Evolutionary conservation across 805 yeast species (phyloP), one percentile per base, ranked within the genome.

Genomic region (Saitoella complicata): DNA sequence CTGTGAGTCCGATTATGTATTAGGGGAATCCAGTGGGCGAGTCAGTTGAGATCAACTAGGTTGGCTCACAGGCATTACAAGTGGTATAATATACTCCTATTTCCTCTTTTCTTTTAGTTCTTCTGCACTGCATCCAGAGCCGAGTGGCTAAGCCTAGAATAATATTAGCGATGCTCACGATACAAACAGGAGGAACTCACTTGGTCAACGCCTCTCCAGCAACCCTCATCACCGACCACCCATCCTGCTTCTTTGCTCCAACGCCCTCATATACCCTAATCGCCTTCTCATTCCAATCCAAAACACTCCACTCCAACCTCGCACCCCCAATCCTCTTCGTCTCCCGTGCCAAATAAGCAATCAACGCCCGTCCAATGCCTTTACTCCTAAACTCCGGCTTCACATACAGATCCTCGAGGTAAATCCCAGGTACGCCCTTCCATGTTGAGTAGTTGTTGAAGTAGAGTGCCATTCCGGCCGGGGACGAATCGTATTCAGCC

Each of bases 401-500:
- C 37, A 51, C 53, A 41, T 50, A 51, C 13, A 51, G 35, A 12
- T 51, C 53, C 44, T 51, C 53, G 31, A 51, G 41, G 38, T 49
- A 51, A 9, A 51, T 46, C 2, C 53, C 53, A 3, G 53, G 53
- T 11, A 41, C 42, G 11, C 53, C 53, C 31, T 47, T 50, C 53
- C 53, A 51, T 3, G 53, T 51, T 31, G 53, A 50, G 39, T 50
- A 51, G 43, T 51, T 51, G 36, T 45, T 47, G 36, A 51, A 51
- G 42, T 50, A 51, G 31, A 51, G 47, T 11, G 53, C 53, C 37
- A 51, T 45, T 3, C 53, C 70, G 54, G 50, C 57, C 58, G 32
- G 73, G 2, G 21, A 2, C 4, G 21, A 21, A 2, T 21, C 21
- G 21, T 21, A 21, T 3, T 21, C 21, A 21, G 21, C 21, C 21